Evolutionary conservation across 2,329 filamentous ascomycete genomes (phyloP).

Genomic region (Xylariaceae sp.): DNA sequence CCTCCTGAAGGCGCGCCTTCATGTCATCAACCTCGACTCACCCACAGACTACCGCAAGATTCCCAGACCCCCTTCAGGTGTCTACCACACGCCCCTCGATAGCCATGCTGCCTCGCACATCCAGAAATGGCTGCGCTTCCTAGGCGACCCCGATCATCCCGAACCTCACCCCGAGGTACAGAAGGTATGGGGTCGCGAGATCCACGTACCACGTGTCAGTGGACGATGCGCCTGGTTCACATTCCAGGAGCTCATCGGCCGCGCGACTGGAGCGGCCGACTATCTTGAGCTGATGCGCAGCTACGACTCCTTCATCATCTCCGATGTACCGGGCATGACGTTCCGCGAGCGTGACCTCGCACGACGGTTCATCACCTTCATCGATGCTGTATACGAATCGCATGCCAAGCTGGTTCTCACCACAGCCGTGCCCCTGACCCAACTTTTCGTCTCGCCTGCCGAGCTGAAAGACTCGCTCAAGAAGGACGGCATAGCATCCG

Average conservation of each 20-base stretch:
- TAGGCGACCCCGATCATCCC: conserved; percentile 76
- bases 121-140: conserved; percentile 91
- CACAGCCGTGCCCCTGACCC: conserved; percentile 73
- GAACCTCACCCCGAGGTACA: conserved; percentile 72
- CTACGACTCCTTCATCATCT: conserved; percentile 90
- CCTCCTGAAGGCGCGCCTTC: conserved; percentile 75
- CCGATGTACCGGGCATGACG: conserved; percentile 88
- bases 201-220: conserved; percentile 80
- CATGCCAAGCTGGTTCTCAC: conserved; percentile 95
- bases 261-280: conserved; percentile 86
- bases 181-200: conserved; percentile 86
- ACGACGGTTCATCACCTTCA: conserved; percentile 91
- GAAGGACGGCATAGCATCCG: conserved; percentile 39
- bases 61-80: conserved; percentile 82
- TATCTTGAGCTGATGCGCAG: conserved; percentile 86
- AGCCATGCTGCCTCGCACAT: conserved; percentile 72
- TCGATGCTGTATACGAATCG: conserved; percentile 90
- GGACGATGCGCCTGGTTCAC: conserved; percentile 86
- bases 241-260: conserved; percentile 85
- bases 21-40: conserved; percentile 91
- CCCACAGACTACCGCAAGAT: conserved; percentile 97
- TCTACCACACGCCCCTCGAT: conserved; percentile 88
- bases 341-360: conserved; percentile 80
- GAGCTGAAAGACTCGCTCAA: conserved; percentile 60
- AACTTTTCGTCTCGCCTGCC: conserved; percentile 74